Conservation (phyloP, 768 basidiomycete genomes). For the Hericium rajendrae region DNA sequence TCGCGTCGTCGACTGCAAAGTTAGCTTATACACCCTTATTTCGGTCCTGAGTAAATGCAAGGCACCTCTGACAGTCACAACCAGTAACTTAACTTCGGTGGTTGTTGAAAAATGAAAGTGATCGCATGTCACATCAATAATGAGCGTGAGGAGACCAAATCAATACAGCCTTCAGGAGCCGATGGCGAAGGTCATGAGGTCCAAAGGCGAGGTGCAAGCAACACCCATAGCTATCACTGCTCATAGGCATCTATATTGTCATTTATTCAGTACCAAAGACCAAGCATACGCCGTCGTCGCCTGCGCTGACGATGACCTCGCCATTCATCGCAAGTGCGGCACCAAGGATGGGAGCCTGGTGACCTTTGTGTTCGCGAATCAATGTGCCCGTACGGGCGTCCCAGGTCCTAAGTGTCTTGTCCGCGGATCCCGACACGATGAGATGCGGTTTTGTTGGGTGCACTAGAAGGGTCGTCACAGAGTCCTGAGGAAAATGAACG, state of each 20-base stretch:
- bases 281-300: constrained; percentile 82
- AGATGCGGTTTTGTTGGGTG: constrained; percentile 69
- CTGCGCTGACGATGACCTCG: constrained; percentile 72
- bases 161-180: too few relatives aligned
- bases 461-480: constrained; percentile 69
- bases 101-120: too few relatives aligned
- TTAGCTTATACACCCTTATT: too few relatives aligned
- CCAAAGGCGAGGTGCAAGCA: too few relatives aligned
- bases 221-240: too few relatives aligned
- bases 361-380: constrained; percentile 74
- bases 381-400: constrained; percentile 80
- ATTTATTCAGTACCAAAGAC: constrained; percentile 61
- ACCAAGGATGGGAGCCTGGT: constrained; percentile 65
- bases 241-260: neutral
- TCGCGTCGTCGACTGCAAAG: too few relatives aligned
- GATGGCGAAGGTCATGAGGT: too few relatives aligned
- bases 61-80: too few relatives aligned
- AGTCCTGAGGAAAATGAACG: constrained; percentile 48
- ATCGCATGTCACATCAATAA: too few relatives aligned
- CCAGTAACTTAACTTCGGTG: too few relatives aligned
- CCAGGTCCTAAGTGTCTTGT: constrained; percentile 84
- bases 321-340: constrained; percentile 66
- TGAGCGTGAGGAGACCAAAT: too few relatives aligned
- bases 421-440: constrained; percentile 80
- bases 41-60: too few relatives aligned